These are phyloP conservation scores for Heterotrichella gracilis DNA, from an alignment of 352 stramenopile genomes.

Conservation along the genomic window DNA sequence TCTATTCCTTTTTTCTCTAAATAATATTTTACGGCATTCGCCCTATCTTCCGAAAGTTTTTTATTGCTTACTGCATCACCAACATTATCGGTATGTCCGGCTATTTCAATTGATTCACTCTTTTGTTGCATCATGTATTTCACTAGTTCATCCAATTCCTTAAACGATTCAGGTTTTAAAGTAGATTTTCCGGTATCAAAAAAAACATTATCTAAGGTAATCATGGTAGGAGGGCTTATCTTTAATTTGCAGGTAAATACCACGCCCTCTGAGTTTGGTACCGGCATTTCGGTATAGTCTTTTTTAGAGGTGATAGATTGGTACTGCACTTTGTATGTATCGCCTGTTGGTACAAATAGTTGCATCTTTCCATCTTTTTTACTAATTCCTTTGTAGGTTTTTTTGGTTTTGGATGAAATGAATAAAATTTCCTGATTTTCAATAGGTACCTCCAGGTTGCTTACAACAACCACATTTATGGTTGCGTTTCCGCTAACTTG, in stretches of 20 bases:
- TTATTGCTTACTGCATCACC: neutral
- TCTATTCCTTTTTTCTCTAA: neutral
- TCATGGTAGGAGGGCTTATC: neutral
- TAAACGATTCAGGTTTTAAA: neutral
- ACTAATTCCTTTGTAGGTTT: neutral
- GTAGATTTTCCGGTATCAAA: neutral
- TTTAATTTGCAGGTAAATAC: neutral
- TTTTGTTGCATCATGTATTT: neutral
- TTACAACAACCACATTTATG: no score
- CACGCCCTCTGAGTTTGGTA: neutral
- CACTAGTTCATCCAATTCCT: neutral
- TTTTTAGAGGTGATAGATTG: neutral
- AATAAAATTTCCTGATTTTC: no score
- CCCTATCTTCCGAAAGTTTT: neutral
- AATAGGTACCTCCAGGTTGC: no score
- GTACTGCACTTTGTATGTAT: neutral
- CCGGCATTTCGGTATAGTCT: neutral
- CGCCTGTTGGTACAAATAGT: neutral
- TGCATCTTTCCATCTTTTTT: neutral
- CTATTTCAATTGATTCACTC: neutral
- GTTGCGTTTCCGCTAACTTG: no score
- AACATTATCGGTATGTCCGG: neutral
- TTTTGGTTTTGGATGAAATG: conserved; percentile 7
- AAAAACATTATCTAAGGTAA: neutral
- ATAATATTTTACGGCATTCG: neutral